Conservation (phyloP, 176 grass and related monocot genomes). For the Hsuehochloa calcarea region DNA sequence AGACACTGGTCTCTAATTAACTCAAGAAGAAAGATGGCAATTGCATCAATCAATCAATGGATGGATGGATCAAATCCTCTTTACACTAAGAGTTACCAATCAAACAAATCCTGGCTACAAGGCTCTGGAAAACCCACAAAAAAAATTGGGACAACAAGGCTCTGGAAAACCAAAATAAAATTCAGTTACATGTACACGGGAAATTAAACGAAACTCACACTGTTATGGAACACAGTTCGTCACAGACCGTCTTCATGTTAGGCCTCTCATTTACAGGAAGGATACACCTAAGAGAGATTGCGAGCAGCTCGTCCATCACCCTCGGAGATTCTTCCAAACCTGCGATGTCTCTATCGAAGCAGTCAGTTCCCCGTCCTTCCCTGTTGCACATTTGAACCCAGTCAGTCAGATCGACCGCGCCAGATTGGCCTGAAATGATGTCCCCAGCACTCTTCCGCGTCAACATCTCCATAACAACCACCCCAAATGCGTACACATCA, state of each 20-base stretch:
- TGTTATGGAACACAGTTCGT: constrained; percentile 83
- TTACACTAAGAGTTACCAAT: constrained; percentile 89
- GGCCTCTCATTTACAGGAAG: constrained; percentile 95
- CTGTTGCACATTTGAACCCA: constrained; percentile 98
- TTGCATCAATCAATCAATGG: constrained; percentile 65
- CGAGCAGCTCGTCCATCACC: constrained; percentile 90
- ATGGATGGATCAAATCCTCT: constrained; percentile 85
- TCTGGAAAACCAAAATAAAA: constrained; percentile 65
- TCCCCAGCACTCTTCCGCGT: constrained; percentile 89
- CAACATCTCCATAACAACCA: constrained; percentile 84
- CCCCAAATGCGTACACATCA: constrained; percentile 89
- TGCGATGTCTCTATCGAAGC: constrained; percentile 87
- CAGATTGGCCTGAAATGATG: constrained; percentile 88
- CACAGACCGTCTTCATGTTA: constrained; percentile 88
- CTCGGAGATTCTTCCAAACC: constrained; percentile 86
- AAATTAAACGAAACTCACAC: constrained; percentile 59
- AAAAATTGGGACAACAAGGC: constrained; percentile 68
- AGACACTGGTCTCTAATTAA: not conserved
- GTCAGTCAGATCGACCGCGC: constrained; percentile 94
- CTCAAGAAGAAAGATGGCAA: constrained; percentile 25
- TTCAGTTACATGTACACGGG: constrained; percentile 72
- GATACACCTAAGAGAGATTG: constrained; percentile 84
- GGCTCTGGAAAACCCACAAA: constrained; percentile 72
- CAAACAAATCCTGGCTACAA: constrained; percentile 61
- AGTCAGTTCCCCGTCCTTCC: constrained; percentile 89